phyloP scores from a whole-genome alignment of 768 basidiomycete species.

The Botryobasidium botryosum region DNA sequence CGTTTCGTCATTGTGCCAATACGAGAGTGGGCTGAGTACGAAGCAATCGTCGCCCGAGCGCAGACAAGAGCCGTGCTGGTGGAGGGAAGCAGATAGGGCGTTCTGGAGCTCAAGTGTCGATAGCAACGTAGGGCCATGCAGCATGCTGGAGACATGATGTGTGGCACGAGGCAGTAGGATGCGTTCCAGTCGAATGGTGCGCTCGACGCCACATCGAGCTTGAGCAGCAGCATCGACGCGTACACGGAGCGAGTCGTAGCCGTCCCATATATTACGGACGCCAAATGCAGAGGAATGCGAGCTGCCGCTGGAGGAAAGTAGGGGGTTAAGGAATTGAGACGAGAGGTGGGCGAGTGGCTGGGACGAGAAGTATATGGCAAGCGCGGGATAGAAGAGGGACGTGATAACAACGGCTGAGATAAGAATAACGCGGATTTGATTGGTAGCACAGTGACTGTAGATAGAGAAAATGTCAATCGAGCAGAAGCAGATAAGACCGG shows the following conservation, averaged over 20 bases:
- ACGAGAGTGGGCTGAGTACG: slow-evolving; percentile 53
- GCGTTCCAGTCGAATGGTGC: slow-evolving; percentile 60
- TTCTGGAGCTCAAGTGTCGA: neutral
- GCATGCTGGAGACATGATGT: neutral
- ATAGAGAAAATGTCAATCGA: neutral
- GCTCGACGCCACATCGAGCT: slow-evolving; percentile 50
- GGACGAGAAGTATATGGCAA: slow-evolving; percentile 65
- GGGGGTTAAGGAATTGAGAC: slow-evolving; percentile 27
- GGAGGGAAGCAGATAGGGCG: neutral
- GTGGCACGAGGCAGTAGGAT: slow-evolving; percentile 36
- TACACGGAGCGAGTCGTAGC: slow-evolving; percentile 41
- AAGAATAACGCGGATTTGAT: slow-evolving; percentile 78
- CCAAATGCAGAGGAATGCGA: slow-evolving; percentile 30
- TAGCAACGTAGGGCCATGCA: neutral
- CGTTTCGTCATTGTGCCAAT: slow-evolving; percentile 51
- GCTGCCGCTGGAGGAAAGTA: slow-evolving; percentile 30
- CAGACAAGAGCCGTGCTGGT: neutral
- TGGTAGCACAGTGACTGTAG: slow-evolving; percentile 68
- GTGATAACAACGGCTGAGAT: slow-evolving; percentile 79
- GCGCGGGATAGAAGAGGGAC: slow-evolving; percentile 78
- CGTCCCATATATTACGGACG: slow-evolving; percentile 54
- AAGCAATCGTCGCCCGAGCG: slow-evolving; percentile 15
- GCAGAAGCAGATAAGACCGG: neutral
- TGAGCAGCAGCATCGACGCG: slow-evolving; percentile 55
- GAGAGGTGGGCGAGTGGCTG: slow-evolving; percentile 41